Percentiles rank a stretch among this genome's conserved stretches.
These are phyloP conservation scores for Camellia lanceoleosa DNA, from an alignment of 148 eudicot genomes.

Conservation along the genomic window DNA sequence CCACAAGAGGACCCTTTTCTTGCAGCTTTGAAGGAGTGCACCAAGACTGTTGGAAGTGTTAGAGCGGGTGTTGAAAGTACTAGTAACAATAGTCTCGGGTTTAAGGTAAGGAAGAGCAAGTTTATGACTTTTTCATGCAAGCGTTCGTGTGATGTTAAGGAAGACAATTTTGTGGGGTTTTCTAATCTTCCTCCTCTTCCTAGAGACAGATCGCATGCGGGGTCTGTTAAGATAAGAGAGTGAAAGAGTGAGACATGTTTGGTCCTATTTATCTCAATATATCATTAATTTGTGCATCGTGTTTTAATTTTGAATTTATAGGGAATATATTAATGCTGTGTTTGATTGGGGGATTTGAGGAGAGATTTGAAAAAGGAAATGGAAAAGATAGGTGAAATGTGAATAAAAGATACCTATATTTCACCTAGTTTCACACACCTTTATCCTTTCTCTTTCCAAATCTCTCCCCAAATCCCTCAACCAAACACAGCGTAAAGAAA, in stretches of 20 bases:
- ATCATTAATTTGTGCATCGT: no score
- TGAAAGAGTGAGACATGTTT: background rate
- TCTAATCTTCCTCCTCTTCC: constrained; percentile 20
- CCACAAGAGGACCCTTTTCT: constrained; percentile 30
- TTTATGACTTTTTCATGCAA: constrained; percentile 23
- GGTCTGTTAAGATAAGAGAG: background rate
- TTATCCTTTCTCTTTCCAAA: no score
- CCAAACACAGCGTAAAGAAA: no score
- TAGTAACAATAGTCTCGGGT: background rate
- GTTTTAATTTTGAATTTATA: no score
- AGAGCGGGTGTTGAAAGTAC: background rate
- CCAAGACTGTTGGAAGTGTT: constrained; percentile 1
- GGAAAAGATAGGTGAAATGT: no score
- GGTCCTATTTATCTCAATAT: background rate
- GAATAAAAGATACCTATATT: no score
- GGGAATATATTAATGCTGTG: no score
- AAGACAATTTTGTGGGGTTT: constrained; percentile 18
- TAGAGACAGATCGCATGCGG: background rate
- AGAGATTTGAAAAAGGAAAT: no score
- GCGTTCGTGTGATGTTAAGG: constrained; percentile 18
- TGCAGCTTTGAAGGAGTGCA: constrained; percentile 31
- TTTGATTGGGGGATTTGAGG: no score
- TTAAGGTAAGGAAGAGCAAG: constrained; percentile 6
- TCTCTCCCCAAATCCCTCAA: no score
- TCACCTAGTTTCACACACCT: no score